These are phyloP conservation scores for Populus hybrid DNA, from an alignment of 441 rosid genomes.

Conservation along the genomic window DNA sequence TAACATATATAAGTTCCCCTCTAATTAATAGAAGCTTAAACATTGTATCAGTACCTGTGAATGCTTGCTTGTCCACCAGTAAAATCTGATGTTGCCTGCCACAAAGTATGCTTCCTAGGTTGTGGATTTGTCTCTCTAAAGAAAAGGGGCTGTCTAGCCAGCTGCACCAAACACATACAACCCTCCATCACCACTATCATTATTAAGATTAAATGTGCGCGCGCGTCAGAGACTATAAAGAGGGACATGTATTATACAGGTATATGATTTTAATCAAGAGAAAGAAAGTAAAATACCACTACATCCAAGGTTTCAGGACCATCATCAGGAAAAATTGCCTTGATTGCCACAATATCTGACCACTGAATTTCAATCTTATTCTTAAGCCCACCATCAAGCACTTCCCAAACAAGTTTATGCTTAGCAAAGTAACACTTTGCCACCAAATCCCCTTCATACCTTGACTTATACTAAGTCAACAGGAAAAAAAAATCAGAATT, in stretches of 20 bases:
- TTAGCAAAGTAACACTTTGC: conserved; percentile 62
- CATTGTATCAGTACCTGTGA: conserved; percentile 32
- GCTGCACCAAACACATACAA: conserved; percentile 34
- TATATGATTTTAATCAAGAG: background rate
- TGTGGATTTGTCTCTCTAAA: conserved; percentile 60
- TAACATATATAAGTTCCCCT: background rate
- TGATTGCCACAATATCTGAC: conserved; percentile 57
- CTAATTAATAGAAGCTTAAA: background rate
- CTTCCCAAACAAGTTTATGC: conserved; percentile 71
- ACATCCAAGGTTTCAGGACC: conserved; percentile 46
- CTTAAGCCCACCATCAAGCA: conserved; percentile 58
- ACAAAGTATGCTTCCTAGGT: conserved; percentile 65
- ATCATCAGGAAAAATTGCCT: conserved; percentile 38
- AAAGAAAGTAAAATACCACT: conserved; percentile 34
- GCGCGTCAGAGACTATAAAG: background rate
- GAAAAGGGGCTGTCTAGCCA: conserved; percentile 67
- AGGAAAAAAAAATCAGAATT: background rate
- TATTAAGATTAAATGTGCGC: background rate
- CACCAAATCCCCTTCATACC: conserved; percentile 82
- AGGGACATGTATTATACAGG: background rate
- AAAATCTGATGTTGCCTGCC: conserved; percentile 66
- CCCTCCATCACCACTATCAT: conserved; percentile 3
- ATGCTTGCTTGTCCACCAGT: conserved; percentile 57
- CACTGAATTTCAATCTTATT: conserved; percentile 70
- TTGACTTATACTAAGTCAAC: conserved; percentile 65